phyloP scores from a whole-genome alignment of 495 filamentous ascomycete genomes.

The Penicillium tannophilum region DNA sequence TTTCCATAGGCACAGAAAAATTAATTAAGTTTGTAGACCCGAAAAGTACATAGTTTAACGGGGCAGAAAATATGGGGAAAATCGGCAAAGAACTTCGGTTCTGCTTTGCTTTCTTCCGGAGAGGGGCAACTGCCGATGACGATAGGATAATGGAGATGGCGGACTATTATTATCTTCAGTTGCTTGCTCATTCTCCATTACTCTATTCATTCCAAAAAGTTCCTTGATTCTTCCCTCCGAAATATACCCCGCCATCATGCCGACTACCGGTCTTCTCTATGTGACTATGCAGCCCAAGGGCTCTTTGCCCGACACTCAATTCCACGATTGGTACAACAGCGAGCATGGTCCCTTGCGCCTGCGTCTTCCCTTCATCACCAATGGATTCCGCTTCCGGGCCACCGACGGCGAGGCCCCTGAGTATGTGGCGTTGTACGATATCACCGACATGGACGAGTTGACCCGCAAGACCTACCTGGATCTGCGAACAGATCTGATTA shows the following conservation, averaged over 20 bases:
- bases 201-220: constrained; percentile 1
- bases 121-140: constrained; percentile 13
- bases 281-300: constrained; percentile 76
- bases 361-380: constrained; percentile 69
- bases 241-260: constrained; percentile 31
- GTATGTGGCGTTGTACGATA: constrained; percentile 80
- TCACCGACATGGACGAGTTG: constrained; percentile 70
- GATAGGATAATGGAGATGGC: neutral
- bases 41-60: neutral
- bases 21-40: neutral
- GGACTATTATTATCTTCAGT: neutral
- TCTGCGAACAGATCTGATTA: constrained; percentile 63
- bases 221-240: neutral
- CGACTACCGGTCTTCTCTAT: constrained; percentile 66
- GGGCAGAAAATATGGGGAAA: constrained; percentile 2
- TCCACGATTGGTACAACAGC: constrained; percentile 91
- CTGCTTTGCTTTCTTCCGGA: constrained; percentile 29
- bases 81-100: constrained; percentile 31
- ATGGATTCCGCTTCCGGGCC: constrained; percentile 77
- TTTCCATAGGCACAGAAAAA: neutral
- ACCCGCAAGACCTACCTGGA: constrained; percentile 65
- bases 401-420: constrained; percentile 59
- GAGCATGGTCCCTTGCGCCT: constrained; percentile 81
- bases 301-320: constrained; percentile 64
- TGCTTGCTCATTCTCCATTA: neutral